phyloP scores from a whole-genome alignment of 2,329 filamentous ascomycete species.

The Trichocomaceae sp. region DNA sequence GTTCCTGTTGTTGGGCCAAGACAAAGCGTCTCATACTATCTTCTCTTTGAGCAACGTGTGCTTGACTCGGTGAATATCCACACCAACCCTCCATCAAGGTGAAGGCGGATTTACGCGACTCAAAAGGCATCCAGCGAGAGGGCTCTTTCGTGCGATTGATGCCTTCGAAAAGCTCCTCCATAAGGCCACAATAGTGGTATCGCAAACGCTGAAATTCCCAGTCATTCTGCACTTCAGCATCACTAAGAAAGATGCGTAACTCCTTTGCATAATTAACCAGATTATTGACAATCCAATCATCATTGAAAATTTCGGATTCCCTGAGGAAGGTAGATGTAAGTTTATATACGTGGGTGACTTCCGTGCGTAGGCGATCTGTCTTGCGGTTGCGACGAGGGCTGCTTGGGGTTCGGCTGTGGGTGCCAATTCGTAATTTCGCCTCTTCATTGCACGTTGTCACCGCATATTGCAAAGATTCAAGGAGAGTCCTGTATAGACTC shows the following conservation, averaged over 20 bases:
- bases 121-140: conserved; percentile 93
- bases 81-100: conserved; percentile 99
- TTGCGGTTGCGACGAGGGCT: conserved; percentile 73
- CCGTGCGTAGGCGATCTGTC: conserved; percentile 81
- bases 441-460: conserved; percentile 84
- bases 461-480: conserved; percentile 83
- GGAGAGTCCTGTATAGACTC: conserved; percentile 81
- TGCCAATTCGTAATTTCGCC: conserved; percentile 67
- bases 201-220: conserved; percentile 89
- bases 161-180: conserved; percentile 88
- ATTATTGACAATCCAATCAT: conserved; percentile 86
- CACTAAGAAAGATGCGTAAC: conserved; percentile 87
- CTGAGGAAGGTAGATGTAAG: conserved; percentile 85
- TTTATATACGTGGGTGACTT: conserved; percentile 94
- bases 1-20: conserved; percentile 66
- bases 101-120: conserved; percentile 90
- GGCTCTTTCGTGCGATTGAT: conserved; percentile 80
- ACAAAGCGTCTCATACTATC: conserved; percentile 81
- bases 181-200: conserved; percentile 86
- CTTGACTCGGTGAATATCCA: conserved; percentile 87
- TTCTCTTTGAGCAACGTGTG: conserved; percentile 72
- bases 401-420: conserved; percentile 76
- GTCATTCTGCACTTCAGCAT: conserved; percentile 88
- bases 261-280: conserved; percentile 86
- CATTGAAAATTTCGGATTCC: conserved; percentile 67